Base-by-base conservation (phyloP, 805 yeast species). In the Hagleromyces aurorensis region DNA sequence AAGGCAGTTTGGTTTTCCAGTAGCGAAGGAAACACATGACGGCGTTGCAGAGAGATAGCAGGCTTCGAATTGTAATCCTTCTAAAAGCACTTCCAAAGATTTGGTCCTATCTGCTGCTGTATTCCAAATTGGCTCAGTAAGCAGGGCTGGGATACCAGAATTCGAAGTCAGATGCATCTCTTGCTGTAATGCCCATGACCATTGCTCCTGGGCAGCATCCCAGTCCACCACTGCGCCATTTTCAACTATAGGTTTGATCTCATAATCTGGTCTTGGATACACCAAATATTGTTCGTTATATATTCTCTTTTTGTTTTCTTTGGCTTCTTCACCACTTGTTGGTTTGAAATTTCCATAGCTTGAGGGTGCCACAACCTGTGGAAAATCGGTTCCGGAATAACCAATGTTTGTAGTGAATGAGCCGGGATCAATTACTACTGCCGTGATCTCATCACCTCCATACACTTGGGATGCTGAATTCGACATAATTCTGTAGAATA, bases 401-500 rank as follows among this genome's bases (percentile, higher is more conserved):
- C 98, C 98, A 12, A 79, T 74, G 31, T 89, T 74, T 5, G 96
- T 85, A 36, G 74, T 62, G 38, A 67, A 74, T 7, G 95, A 78
- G 19, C 97, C 97, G 2, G 94, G 87, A 50, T 91, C 97, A 15
- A 89, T 65, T 19, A 89, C 94, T 3, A 91, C 68, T 16, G 97
- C 94, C 40, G 85, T 75, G 40, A 91, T 78, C 55, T 89, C 98
- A 59, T 89, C 66, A 13, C 74, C 76, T 16, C 75, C 76, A 40
- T 68, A 70, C 1, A 68, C 67, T 41, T 68, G 75, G 19, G 70
- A 62, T 5, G 69, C 65, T n/a, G 63, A 52, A 32, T 44, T 54
- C 5, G 59, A 52, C 59, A 55, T 55, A 10, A 5, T 13, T 14
- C 11, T 13, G n/a, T n/a, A n/a, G n/a, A n/a, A n/a, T n/a, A n/a